Percentiles rank a stretch among this genome's conserved stretches.
These are phyloP conservation scores for Boletellus ananas DNA, from an alignment of 768 basidiomycete genomes.

Conservation along the genomic window DNA sequence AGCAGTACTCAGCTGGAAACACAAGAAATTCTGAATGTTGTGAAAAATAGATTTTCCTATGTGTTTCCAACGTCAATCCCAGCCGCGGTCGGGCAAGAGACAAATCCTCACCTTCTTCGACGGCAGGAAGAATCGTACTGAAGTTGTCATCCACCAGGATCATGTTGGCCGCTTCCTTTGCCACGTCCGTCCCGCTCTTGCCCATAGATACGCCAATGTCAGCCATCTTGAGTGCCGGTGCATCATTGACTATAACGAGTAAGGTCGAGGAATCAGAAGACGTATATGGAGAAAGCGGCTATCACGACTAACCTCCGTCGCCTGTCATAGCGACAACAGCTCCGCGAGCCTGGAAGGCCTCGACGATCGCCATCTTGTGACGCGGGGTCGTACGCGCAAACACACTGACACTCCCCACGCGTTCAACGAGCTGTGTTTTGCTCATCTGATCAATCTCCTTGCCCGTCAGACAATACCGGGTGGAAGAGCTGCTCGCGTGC, in stretches of 20 bases:
- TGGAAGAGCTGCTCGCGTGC: conserved; percentile 23
- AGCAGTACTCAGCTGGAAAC: conserved; percentile 97
- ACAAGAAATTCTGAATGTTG: conserved; percentile 97
- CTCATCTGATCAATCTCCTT: conserved; percentile 82
- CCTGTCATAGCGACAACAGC: conserved; percentile 97
- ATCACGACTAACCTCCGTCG: conserved; percentile 74
- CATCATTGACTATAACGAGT: conserved; percentile 72
- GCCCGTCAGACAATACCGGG: conserved; percentile 65
- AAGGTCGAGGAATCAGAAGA: too few species aligned
- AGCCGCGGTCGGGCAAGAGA: neutral
- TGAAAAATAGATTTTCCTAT: conserved; percentile 95
- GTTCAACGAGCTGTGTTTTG: conserved; percentile 75
- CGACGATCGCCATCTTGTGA: conserved; percentile 97
- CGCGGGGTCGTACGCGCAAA: conserved; percentile 95
- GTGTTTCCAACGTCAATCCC: neutral
- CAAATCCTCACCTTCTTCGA: conserved; percentile 72
- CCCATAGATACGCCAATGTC: conserved; percentile 99
- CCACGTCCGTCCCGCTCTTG: conserved; percentile 96
- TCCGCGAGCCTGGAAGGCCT: conserved; percentile 87
- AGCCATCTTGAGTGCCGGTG: conserved; percentile 95
- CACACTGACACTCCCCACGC: conserved; percentile 78
- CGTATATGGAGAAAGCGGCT: neutral
- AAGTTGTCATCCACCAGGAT: conserved; percentile 98
- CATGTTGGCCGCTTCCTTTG: conserved; percentile 96
- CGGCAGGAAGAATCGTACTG: conserved; percentile 87